Percentiles rank a stretch among this genome's conserved stretches.
These are phyloP conservation scores for Pichia heedii DNA, from an alignment of 805 yeast species.

Conservation along the genomic window DNA sequence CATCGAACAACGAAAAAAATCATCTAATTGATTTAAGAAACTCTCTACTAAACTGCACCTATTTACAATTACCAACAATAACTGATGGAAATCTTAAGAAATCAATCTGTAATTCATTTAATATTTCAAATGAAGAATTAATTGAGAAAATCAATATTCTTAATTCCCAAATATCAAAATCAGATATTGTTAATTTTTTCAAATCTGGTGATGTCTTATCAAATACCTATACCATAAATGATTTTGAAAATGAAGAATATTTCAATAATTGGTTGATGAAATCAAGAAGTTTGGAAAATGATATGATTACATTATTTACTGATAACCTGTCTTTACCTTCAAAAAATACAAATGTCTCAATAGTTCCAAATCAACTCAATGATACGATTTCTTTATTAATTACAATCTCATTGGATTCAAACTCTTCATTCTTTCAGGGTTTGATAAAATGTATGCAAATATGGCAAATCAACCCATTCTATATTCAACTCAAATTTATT, in stretches of 20 bases:
- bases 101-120: slow-evolving; percentile 8
- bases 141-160: slow-evolving; percentile 2
- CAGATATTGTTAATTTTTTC: slow-evolving; percentile 5
- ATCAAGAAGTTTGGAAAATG: slow-evolving; percentile 7
- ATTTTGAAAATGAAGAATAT: slow-evolving; percentile 10
- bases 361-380: slow-evolving; percentile 9
- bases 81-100: slow-evolving; percentile 9
- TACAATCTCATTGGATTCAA: slow-evolving; percentile 14
- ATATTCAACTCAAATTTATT: slow-evolving; percentile 12
- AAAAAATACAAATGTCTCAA: neutral
- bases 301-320: slow-evolving; percentile 4
- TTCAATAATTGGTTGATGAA: slow-evolving; percentile 13
- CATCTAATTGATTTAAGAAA: slow-evolving; percentile 6
- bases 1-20: slow-evolving; percentile 5
- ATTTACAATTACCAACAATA: slow-evolving; percentile 12
- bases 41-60: slow-evolving; percentile 6
- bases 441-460: slow-evolving; percentile 22
- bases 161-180: slow-evolving; percentile 1
- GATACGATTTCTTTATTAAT: slow-evolving; percentile 8
- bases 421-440: slow-evolving; percentile 17
- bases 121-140: slow-evolving; percentile 3
- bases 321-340: neutral
- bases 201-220: slow-evolving; percentile 2
- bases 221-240: slow-evolving; percentile 6
- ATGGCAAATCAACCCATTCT: slow-evolving; percentile 28